Percentiles rank a stretch among this genome's conserved stretches.
phyloP scores from a whole-genome alignment of 2,329 filamentous ascomycete species.

The Fusarium sacchari region DNA sequence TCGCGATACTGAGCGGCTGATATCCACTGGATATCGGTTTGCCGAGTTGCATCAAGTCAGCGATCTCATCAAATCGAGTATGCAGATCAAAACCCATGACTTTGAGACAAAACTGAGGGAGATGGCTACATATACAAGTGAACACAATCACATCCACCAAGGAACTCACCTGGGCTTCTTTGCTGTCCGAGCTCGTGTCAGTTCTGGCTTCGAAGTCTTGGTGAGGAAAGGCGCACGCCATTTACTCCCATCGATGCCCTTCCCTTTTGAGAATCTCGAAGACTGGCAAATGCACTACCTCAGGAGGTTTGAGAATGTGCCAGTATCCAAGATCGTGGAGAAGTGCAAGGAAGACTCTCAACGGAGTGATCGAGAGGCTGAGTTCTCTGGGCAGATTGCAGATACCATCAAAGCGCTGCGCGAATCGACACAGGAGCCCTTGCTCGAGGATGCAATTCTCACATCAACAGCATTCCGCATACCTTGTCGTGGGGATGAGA shows the following conservation, averaged over 20 bases:
- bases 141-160: slow-evolving; percentile 57
- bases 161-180: slow-evolving; percentile 70
- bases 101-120: slow-evolving; percentile 69
- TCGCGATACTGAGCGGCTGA: slow-evolving; percentile 70
- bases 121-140: slow-evolving; percentile 69
- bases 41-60: slow-evolving; percentile 75
- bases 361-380: slow-evolving; percentile 50
- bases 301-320: slow-evolving; percentile 58
- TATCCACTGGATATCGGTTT: slow-evolving; percentile 82
- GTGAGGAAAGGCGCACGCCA: slow-evolving; percentile 66
- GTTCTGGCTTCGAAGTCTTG: slow-evolving; percentile 70
- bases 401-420: slow-evolving; percentile 54
- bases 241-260: slow-evolving; percentile 67
- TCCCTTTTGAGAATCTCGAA: slow-evolving; percentile 64
- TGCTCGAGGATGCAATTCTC: slow-evolving; percentile 59
- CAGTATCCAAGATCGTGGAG: slow-evolving; percentile 47
- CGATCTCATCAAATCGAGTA: slow-evolving; percentile 73
- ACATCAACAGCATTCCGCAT: slow-evolving; percentile 55
- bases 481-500: slow-evolving; percentile 48
- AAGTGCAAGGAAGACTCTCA: slow-evolving; percentile 50
- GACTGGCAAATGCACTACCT: slow-evolving; percentile 66
- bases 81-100: slow-evolving; percentile 76
- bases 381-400: slow-evolving; percentile 59
- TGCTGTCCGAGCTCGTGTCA: slow-evolving; percentile 62
- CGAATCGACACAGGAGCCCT: slow-evolving; percentile 54